Conservation (phyloP, 805 yeast species). For the Ogataea glucozyma region DNA sequence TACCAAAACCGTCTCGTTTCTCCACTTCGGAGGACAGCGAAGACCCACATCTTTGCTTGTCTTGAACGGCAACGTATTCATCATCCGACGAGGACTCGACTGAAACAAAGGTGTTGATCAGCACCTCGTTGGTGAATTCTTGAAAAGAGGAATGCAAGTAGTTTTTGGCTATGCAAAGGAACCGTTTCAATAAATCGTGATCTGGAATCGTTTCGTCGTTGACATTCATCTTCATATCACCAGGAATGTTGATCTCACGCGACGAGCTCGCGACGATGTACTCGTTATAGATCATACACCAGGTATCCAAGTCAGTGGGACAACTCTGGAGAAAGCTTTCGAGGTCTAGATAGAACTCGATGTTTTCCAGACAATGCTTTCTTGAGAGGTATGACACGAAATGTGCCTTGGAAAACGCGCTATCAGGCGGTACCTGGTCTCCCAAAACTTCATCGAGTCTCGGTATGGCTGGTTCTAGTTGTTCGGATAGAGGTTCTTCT, state of each 20-base stretch:
- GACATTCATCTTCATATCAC: constrained; percentile 24
- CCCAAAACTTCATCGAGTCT: constrained; percentile 30
- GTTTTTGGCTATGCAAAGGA: constrained; percentile 25
- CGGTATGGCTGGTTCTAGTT: constrained; percentile 28
- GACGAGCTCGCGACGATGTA: constrained; percentile 31
- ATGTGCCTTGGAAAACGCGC: constrained; percentile 27
- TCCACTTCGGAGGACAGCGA: not conserved
- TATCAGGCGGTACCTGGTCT: constrained; percentile 26
- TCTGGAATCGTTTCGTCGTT: constrained; percentile 24
- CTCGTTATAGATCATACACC: constrained; percentile 30
- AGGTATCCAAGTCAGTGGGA: constrained; percentile 20
- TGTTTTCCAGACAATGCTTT: constrained; percentile 38
- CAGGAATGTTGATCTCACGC: constrained; percentile 37
- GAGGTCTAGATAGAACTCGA: constrained; percentile 35
- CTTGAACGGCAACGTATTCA: constrained; percentile 7
- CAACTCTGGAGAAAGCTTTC: constrained; percentile 20
- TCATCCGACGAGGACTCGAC: constrained; percentile 18
- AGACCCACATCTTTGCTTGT: constrained; percentile 9
- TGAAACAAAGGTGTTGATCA: constrained; percentile 11
- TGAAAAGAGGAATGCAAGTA: constrained; percentile 33
- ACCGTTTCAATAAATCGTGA: constrained; percentile 16
- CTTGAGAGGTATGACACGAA: constrained; percentile 32
- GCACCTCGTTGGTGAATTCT: constrained; percentile 30
- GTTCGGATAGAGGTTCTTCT: not conserved
- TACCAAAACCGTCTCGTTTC: not conserved